Evolutionary conservation across 2,329 filamentous ascomycete genomes (phyloP).

Genomic region (Mycosphaerelloides madeirae): DNA sequence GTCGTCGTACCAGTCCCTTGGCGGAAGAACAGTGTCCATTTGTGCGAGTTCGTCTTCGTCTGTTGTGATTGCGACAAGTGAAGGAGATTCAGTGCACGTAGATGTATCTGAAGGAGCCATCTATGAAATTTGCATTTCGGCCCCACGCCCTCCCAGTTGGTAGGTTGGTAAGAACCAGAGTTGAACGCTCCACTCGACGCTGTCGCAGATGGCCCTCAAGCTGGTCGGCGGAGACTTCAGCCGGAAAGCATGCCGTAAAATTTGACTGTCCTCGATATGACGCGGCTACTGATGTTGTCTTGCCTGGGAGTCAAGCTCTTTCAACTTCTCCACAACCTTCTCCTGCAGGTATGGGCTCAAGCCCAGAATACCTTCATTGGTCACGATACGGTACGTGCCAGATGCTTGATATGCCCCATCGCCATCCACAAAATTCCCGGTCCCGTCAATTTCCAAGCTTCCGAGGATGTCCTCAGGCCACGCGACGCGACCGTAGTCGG

Average conservation of each 20-base stretch:
- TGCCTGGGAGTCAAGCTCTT: conserved; percentile 30
- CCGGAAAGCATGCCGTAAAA: too few relatives aligned
- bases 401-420: conserved; percentile 57
- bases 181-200: too few relatives aligned
- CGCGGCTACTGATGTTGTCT: conserved; percentile 15
- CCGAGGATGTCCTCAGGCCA: conserved; percentile 65
- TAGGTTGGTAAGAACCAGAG: too few relatives aligned
- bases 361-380: conserved; percentile 52
- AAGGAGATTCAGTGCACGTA: too few relatives aligned
- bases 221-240: too few relatives aligned
- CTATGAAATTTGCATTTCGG: too few relatives aligned
- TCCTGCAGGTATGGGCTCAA: conserved; percentile 32
- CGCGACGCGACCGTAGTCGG: conserved; percentile 60
- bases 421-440: conserved; percentile 53
- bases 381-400: conserved; percentile 59
- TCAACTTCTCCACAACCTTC: conserved; percentile 32
- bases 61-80: too few relatives aligned
- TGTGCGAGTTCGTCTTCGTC: too few relatives aligned
- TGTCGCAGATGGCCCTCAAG: too few relatives aligned
- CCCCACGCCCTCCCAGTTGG: too few relatives aligned
- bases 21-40: background rate
- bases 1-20: conserved; percentile 10
- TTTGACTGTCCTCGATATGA: too few relatives aligned
- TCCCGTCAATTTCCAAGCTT: conserved; percentile 57
- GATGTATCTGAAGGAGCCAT: too few relatives aligned